Evolutionary conservation across 805 yeast species (phyloP), one percentile per base, ranked within the genome.

Genomic region (Kazachstania psychrophila): DNA sequence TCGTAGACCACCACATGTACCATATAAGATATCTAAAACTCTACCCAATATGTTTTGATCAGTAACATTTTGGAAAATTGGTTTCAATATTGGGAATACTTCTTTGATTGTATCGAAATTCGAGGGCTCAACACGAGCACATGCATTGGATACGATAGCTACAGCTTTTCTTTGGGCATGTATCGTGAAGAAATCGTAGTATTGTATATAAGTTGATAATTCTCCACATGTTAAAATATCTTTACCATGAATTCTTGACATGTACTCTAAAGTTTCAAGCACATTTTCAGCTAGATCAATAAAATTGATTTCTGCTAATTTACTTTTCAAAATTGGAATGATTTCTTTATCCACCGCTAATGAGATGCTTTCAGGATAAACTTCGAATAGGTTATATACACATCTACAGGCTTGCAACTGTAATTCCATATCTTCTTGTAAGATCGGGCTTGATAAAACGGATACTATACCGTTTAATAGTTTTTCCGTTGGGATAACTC

Each of bases 201-300:
- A 84, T 49, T 73, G 74, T 31, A 92, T 58, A 43, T 84, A 78
- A 0, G 83, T 73, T 3, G 47, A 26, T 7, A 88, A 56, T 7
- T 87, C 79, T 26, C 80, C 79, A 38, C 74, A 70, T 15, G 65
- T 55, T 27, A 85, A 60, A 11, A 84, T 65, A 20, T 64, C 69
- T 28, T 60, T 54, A 2, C 79, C 73, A 16, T 70, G 62, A 22
- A 68, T 68, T 40, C 77, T 61, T 1, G 87, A 75, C 12, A 81
- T 73, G 55, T 73, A 66, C 51, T 79, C 88, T 31, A 81, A 61
- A 0, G 88, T 76, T 50, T 79, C 88, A 28, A 87, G 60, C 0
- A 87, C 86, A 58, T 88, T 96, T 53, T 89, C 98, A 0, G 95
- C 94, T 37, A 89, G 65, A 54, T 89, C 98, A 37, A 89, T 88